A percentile compares a stretch with the other conserved stretches of the same genome.
These are phyloP conservation scores for Pseudocercospora macadamiae DNA, from an alignment of 2,329 filamentous ascomycete species.

Conservation along the genomic window DNA sequence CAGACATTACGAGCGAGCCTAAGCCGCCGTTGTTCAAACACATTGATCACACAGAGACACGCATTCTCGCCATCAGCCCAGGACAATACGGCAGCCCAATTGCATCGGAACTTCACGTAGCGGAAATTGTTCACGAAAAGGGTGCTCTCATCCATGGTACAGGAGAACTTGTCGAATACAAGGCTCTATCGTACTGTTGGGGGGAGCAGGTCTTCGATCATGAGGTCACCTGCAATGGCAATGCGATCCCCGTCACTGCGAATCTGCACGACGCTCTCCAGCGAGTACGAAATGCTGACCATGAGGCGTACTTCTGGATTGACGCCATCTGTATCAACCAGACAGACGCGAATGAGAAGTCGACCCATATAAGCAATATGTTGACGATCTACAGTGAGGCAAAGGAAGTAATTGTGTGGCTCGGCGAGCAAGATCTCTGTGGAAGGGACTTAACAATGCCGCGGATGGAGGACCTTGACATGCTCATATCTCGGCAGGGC, in stretches of 20 bases:
- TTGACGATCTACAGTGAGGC: conserved; percentile 9
- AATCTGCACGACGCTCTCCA: neutral
- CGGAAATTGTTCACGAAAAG: neutral
- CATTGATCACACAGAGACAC: neutral
- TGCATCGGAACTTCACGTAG: neutral
- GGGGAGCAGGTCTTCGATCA: neutral
- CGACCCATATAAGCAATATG: conserved; percentile 6
- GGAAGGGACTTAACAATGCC: neutral
- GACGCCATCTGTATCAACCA: conserved; percentile 14
- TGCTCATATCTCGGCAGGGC: neutral
- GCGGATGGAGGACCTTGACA: neutral
- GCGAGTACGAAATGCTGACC: neutral
- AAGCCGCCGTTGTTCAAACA: too few species aligned
- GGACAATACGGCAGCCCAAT: neutral
- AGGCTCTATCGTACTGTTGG: neutral
- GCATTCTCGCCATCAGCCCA: neutral
- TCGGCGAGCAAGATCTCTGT: neutral
- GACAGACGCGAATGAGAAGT: neutral
- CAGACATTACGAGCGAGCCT: too few species aligned
- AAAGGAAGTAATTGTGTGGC: conserved; percentile 10
- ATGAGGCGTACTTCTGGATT: neutral
- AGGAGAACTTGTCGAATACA: neutral
- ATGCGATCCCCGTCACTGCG: neutral
- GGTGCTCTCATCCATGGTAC: neutral
- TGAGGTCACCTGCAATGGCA: neutral